Conservation (phyloP, 805 yeast genomes). For the Starmera caribaea region DNA sequence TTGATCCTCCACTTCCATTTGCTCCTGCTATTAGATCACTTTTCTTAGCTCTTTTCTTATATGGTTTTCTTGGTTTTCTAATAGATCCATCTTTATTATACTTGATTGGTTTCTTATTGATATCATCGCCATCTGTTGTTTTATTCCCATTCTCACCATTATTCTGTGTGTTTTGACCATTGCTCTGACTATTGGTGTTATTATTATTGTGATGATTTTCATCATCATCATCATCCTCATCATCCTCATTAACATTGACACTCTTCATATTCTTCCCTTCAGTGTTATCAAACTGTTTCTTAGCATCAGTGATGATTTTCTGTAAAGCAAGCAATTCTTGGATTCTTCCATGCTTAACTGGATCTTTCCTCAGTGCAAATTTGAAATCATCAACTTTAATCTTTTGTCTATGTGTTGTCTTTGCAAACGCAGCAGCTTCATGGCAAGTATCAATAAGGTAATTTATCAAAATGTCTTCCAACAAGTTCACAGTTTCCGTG, state of each 20-base stretch:
- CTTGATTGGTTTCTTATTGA: slow-evolving; percentile 16
- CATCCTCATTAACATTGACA: slow-evolving; percentile 17
- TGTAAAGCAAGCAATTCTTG: slow-evolving; percentile 53
- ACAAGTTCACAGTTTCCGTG: slow-evolving; percentile 51
- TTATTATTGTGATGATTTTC: slow-evolving; percentile 4
- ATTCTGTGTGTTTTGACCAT: slow-evolving; percentile 12
- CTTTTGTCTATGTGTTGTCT: slow-evolving; percentile 45
- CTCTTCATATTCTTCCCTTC: slow-evolving; percentile 35
- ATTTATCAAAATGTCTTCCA: slow-evolving; percentile 59
- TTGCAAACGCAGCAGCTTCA: slow-evolving; percentile 40
- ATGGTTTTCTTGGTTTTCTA: slow-evolving; percentile 21
- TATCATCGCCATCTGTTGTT: slow-evolving; percentile 1
- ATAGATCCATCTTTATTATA: slow-evolving; percentile 18
- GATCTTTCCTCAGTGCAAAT: slow-evolving; percentile 59
- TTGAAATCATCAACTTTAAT: slow-evolving; percentile 65
- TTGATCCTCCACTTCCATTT: too few relatives aligned
- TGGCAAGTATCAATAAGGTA: slow-evolving; percentile 54
- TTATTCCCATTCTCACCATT: not conserved
- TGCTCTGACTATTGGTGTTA: slow-evolving; percentile 7
- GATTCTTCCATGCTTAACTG: slow-evolving; percentile 58
- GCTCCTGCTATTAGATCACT: slow-evolving; percentile 4
- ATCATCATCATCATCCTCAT: slow-evolving; percentile 17
- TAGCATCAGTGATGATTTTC: slow-evolving; percentile 53
- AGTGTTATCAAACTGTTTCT: slow-evolving; percentile 55
- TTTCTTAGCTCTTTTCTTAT: slow-evolving; percentile 22